These are phyloP conservation scores for Sclerotiophoma versabilis DNA, from an alignment of 2,329 filamentous ascomycete species.

Conservation along the genomic window DNA sequence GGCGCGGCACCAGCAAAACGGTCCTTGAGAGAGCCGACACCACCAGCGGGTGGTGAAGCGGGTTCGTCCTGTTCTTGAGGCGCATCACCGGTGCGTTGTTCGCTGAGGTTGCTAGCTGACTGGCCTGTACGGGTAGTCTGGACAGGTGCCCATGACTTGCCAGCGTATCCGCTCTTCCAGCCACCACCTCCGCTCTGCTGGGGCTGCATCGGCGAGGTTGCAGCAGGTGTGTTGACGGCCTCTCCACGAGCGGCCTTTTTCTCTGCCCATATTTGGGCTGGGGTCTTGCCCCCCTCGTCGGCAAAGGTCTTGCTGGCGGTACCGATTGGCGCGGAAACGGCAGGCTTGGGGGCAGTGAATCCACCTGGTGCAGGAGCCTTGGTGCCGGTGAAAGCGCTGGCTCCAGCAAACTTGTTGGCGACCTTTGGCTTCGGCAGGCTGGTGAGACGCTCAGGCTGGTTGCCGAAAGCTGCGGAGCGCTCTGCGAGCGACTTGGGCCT, in stretches of 20 bases:
- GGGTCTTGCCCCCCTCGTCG: slow-evolving; percentile 93
- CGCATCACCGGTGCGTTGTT: slow-evolving; percentile 70
- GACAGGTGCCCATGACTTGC: slow-evolving; percentile 89
- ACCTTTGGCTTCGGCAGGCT: slow-evolving; percentile 94
- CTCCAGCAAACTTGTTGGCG: slow-evolving; percentile 81
- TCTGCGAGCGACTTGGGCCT: slow-evolving; percentile 73
- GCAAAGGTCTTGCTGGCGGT: slow-evolving; percentile 91
- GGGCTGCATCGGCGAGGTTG: slow-evolving; percentile 48
- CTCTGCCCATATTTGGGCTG: slow-evolving; percentile 96
- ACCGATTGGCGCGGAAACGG: slow-evolving; percentile 71
- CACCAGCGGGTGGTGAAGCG: slow-evolving; percentile 63
- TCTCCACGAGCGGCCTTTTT: slow-evolving; percentile 86
- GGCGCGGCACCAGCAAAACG: slow-evolving; percentile 81
- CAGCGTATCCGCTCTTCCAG: slow-evolving; percentile 91
- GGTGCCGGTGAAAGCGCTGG: slow-evolving; percentile 79
- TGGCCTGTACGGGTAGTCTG: slow-evolving; percentile 76
- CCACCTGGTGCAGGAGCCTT: slow-evolving; percentile 82
- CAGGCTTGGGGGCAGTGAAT: slow-evolving; percentile 67
- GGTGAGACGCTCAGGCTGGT: slow-evolving; percentile 79
- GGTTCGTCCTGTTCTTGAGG: slow-evolving; percentile 57
- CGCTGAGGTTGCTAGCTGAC: slow-evolving; percentile 59
- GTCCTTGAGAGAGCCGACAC: slow-evolving; percentile 78
- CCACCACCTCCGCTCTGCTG: slow-evolving; percentile 77
- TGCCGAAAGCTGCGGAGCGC: slow-evolving; percentile 73
- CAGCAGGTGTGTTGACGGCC: slow-evolving; percentile 55